Conservation (phyloP, 371 early-diverging fungal species). For the Mucor mucedo region DNA sequence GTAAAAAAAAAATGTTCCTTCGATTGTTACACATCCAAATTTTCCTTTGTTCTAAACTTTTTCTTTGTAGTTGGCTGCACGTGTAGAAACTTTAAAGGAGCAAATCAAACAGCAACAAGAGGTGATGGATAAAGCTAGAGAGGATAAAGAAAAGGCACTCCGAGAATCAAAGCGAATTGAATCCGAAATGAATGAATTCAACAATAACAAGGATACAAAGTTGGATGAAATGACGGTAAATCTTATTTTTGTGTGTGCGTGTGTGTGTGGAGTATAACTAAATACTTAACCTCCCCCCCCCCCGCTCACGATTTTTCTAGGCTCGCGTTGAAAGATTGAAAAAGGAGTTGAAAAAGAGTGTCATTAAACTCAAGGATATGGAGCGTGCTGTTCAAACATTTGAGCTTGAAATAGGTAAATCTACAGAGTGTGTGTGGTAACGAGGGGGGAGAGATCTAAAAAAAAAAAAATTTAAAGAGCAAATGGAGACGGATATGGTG, state of each 20-base stretch:
- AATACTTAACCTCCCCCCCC: background rate
- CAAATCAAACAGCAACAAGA: constrained; percentile 37
- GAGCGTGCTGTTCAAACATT: constrained; percentile 74
- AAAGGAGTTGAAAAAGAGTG: constrained; percentile 55
- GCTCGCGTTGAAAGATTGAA: constrained; percentile 66
- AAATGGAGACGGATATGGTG: constrained; percentile 69
- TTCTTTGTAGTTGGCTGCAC: constrained; percentile 39
- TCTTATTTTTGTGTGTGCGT: background rate
- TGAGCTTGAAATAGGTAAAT: constrained; percentile 69
- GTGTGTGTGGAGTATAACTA: background rate
- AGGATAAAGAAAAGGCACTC: constrained; percentile 47
- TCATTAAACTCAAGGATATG: constrained; percentile 64
- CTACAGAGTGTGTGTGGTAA: too few relatives aligned
- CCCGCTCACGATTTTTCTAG: constrained; percentile 37
- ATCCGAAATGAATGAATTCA: constrained; percentile 89
- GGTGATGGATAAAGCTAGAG: constrained; percentile 45
- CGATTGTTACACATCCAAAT: background rate
- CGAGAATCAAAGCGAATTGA: constrained; percentile 67
- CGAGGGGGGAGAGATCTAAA: too few relatives aligned
- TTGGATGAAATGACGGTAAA: constrained; percentile 75
- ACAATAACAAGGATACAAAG: constrained; percentile 81
- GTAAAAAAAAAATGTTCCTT: constrained; percentile 8
- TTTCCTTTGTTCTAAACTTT: constrained; percentile 14
- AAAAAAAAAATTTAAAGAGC: constrained; percentile 47
- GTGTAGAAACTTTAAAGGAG: constrained; percentile 51